Evolutionary conservation across 2,329 filamentous ascomycete genomes (phyloP).

Genomic region (Nectriaceae sp.): DNA sequence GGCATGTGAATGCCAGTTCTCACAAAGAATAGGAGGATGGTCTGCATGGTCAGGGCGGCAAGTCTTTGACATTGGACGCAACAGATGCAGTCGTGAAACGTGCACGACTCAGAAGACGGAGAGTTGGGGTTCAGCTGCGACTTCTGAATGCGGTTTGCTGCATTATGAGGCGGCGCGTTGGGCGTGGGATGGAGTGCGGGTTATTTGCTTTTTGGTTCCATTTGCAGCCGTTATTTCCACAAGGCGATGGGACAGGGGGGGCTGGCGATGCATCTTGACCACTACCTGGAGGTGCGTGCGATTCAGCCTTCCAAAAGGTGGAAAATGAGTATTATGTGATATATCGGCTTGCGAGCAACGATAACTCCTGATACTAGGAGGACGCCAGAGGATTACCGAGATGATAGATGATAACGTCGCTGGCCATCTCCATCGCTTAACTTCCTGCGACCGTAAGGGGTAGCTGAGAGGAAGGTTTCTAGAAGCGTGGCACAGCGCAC

Average conservation of each 20-base stretch:
- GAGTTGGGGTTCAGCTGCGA: conserved; percentile 3
- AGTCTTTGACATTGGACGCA: conserved; percentile 12
- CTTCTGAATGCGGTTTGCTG: conserved; percentile 23
- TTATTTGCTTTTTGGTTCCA: conserved; percentile 14
- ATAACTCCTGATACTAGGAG: conserved; percentile 3
- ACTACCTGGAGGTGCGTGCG: not conserved
- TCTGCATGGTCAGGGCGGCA: conserved; percentile 17
- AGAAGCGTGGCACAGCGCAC: conserved; percentile 19
- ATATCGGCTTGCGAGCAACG: not conserved
- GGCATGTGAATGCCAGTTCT: not conserved
- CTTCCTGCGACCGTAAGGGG: conserved; percentile 21
- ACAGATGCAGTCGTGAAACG: conserved; percentile 22
- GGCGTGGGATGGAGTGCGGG: not conserved
- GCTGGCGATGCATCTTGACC: not conserved
- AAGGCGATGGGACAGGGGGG: not conserved
- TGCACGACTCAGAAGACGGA: conserved; percentile 8
- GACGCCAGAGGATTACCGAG: conserved; percentile 17
- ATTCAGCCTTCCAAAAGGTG: not conserved
- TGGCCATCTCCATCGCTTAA: conserved; percentile 31
- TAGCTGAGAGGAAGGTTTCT: conserved; percentile 23
- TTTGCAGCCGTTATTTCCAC: conserved; percentile 12
- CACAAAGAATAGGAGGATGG: conserved; percentile 24
- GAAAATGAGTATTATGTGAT: not conserved
- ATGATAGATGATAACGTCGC: conserved; percentile 10
- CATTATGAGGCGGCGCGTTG: conserved; percentile 19